Evolutionary conservation across 2,329 filamentous ascomycete species (phyloP).

Genomic region (Trichophyton rubrum): DNA sequence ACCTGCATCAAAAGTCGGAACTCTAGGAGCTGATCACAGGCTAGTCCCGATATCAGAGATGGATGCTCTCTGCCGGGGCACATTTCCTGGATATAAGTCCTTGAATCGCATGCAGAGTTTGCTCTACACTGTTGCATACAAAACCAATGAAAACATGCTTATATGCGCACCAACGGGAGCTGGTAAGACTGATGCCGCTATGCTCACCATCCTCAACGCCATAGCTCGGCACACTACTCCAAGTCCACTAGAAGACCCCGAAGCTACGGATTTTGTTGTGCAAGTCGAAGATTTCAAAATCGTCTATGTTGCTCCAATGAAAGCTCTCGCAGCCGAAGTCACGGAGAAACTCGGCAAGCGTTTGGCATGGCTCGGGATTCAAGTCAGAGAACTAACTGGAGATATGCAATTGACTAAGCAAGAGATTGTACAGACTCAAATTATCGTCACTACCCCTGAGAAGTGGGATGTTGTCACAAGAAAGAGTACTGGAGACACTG

Average conservation of each 20-base stretch:
- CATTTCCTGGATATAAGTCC: slow-evolving; percentile 85
- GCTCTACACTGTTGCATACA: slow-evolving; percentile 89
- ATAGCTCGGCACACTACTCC: slow-evolving; percentile 75
- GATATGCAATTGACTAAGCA: slow-evolving; percentile 98
- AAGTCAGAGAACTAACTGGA: slow-evolving; percentile 86
- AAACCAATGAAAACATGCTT: slow-evolving; percentile 94
- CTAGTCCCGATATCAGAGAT: slow-evolving; percentile 68
- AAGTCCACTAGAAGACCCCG: slow-evolving; percentile 60
- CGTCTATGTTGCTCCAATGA: slow-evolving; percentile 98
- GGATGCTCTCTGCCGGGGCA: slow-evolving; percentile 79
- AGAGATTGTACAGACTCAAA: slow-evolving; percentile 90
- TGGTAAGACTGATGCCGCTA: slow-evolving; percentile 96
- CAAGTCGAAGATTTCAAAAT: slow-evolving; percentile 87
- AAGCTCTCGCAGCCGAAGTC: slow-evolving; percentile 89
- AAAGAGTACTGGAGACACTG: slow-evolving; percentile 93
- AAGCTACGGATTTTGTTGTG: slow-evolving; percentile 69
- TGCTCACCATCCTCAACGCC: slow-evolving; percentile 88
- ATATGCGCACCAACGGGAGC: slow-evolving; percentile 96
- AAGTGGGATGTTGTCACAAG: slow-evolving; percentile 99
- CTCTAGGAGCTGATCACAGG: slow-evolving; percentile 57
- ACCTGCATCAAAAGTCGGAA: slow-evolving; percentile 68
- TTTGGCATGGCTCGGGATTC: slow-evolving; percentile 83
- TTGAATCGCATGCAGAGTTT: slow-evolving; percentile 98
- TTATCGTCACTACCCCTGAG: slow-evolving; percentile 96
- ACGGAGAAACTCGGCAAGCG: slow-evolving; percentile 88